Percentiles rank a stretch among this genome's conserved stretches.
phyloP scores from a whole-genome alignment of 1,284 basidiomycete species.

The Pseudozyma hubeiensis region DNA sequence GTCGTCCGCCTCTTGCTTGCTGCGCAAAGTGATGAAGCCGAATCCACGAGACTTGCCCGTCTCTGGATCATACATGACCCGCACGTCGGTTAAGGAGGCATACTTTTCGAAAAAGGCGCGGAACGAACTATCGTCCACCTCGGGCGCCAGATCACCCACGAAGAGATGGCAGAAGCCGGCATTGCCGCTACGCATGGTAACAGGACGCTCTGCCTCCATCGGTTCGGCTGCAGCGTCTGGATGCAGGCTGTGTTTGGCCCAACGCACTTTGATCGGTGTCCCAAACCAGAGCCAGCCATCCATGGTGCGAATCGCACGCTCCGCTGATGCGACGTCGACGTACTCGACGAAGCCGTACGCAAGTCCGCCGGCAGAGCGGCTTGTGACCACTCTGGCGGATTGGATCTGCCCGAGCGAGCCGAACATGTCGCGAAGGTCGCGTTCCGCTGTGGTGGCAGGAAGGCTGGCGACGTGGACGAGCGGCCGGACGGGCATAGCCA shows the following conservation, averaged over 20 bases:
- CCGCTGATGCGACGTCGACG: conserved; percentile 90
- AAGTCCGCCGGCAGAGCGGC: conserved; percentile 81
- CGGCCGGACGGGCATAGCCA: conserved; percentile 20
- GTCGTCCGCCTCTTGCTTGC: conserved; percentile 96
- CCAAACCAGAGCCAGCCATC: conserved; percentile 98
- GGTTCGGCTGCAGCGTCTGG: conserved; percentile 20
- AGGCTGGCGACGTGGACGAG: conserved; percentile 72
- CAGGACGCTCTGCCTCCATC: not conserved
- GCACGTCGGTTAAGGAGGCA: conserved; percentile 91
- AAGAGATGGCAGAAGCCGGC: conserved; percentile 90
- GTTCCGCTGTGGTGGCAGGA: conserved; percentile 81
- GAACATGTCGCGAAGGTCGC: conserved; percentile 91
- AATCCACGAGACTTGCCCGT: conserved; percentile 96
- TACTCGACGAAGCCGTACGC: conserved; percentile 99
- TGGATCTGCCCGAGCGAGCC: conserved; percentile 93
- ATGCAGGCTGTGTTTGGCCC: conserved; percentile 58
- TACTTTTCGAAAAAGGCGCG: conserved; percentile 95
- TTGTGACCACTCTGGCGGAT: conserved; percentile 96
- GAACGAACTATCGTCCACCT: conserved; percentile 97
- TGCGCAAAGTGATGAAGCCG: conserved; percentile 91
- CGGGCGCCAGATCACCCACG: conserved; percentile 95
- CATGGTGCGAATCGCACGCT: conserved; percentile 93
- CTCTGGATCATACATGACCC: conserved; percentile 99
- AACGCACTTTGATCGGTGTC: conserved; percentile 72
- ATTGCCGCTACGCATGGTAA: conserved; percentile 79